phyloP scores from a whole-genome alignment of 139 green algal species.

The Volvox africanus region DNA sequence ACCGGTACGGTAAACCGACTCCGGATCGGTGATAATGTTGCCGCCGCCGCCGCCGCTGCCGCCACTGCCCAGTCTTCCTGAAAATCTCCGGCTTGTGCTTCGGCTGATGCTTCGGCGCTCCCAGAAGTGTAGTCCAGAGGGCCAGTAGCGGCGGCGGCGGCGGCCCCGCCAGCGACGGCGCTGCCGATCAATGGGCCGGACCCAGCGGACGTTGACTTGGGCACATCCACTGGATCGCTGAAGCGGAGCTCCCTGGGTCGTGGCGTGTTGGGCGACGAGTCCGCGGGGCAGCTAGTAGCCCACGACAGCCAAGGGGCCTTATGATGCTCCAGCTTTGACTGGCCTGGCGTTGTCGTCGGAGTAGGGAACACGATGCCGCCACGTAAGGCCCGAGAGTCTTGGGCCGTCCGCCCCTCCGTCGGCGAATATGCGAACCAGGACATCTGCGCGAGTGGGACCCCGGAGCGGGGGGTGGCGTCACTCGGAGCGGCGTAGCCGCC shows the following conservation, averaged over 20 bases:
- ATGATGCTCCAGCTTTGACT: neutral
- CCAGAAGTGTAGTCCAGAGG: neutral
- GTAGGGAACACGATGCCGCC: conserved; percentile 10
- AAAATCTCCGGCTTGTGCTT: neutral
- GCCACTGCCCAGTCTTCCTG: neutral
- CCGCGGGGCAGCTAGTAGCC: neutral
- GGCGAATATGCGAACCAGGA: neutral
- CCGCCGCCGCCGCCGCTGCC: neutral
- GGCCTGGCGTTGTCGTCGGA: neutral
- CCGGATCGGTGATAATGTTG: neutral
- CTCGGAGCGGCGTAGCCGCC: no score
- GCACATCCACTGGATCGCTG: neutral
- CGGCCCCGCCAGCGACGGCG: neutral
- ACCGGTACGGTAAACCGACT: neutral
- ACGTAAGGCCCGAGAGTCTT: neutral
- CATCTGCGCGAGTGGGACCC: neutral
- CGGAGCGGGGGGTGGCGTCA: neutral
- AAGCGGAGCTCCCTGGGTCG: neutral
- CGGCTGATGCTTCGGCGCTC: neutral
- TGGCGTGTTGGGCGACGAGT: neutral
- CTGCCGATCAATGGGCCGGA: neutral
- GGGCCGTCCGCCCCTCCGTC: neutral
- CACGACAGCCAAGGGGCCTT: conserved; percentile 1
- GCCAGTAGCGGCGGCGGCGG: neutral
- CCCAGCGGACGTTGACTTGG: neutral